Conservation (phyloP, 257 asterid genomes). For the Solanum bulbocastanum region DNA sequence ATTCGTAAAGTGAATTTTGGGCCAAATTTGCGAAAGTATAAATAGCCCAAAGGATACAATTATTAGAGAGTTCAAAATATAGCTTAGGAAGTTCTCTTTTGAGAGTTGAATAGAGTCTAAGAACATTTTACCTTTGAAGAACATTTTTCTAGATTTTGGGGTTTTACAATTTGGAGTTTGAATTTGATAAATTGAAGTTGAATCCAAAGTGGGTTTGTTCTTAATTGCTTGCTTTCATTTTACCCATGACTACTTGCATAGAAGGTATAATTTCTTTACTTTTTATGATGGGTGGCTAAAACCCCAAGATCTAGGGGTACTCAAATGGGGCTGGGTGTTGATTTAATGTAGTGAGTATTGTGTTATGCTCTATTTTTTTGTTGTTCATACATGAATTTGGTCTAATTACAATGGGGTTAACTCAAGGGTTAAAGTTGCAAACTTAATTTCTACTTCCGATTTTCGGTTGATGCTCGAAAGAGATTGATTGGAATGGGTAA, state of each 20-base stretch:
- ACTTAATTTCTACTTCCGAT: neutral
- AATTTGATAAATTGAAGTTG: neutral
- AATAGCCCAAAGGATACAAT: neutral
- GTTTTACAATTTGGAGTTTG: too few relatives aligned
- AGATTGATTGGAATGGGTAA: neutral
- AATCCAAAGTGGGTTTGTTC: neutral
- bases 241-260: neutral
- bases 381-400: neutral
- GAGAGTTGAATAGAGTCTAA: neutral
- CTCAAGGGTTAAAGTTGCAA: neutral
- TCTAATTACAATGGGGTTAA: neutral
- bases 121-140: neutral
- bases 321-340: neutral
- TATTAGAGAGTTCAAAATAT: neutral
- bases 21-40: neutral
- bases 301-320: neutral
- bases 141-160: neutral
- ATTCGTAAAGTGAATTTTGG: neutral
- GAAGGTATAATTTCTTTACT: neutral
- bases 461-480: neutral
- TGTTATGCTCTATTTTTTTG: neutral
- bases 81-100: too few relatives aligned
- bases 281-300: neutral
- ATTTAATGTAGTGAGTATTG: neutral
- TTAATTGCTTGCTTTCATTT: too few relatives aligned